Base-by-base conservation (phyloP, 805 yeast genomes). In the Torulaspora quercuum region DNA sequence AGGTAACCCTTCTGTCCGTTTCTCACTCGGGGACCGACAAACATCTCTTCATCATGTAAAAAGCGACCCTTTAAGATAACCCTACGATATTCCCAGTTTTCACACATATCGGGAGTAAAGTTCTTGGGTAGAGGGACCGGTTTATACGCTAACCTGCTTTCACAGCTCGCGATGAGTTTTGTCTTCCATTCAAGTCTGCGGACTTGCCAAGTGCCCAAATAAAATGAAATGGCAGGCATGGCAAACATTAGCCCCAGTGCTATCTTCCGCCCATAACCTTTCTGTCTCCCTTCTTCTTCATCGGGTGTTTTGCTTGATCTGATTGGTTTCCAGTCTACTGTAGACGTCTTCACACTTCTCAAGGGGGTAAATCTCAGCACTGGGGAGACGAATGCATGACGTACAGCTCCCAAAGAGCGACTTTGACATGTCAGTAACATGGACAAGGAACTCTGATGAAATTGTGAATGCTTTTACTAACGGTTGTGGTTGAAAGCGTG, bases 141-240 rank as follows among this genome's bases (percentile, higher is more conserved):
- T 3, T 80, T 78, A 39, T 75, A 74, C 0, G 89, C 78, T 49
- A 92, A 64, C 45, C 89, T 68, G 52, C 85, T 87, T 59, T 92
- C 97, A 52, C 90, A 80, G 13, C 75, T 73, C 3, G 94, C 81
- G 43, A 92, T 82, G 44, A 92, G 69, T 44, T 80, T 75, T 15
- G 79, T 82, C 59, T 92, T 92, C 98, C 98, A 92, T 42, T 75
- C 70, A 33, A 92, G 65, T 46, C 98, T 70, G 50, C 76, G 69
- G 29, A 85, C 78, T 65, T 92, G 98, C 98, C 98, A 92, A 38
- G 88, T 75, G 2, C 97, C 98, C 28, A 92, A 65, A 30, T 79
- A 80, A 57, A 90, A 84, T 7, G 95, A 77, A 2, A 88, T 71
- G 1, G 88, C 70, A 0, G 98, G 98, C 81, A 94, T 90, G 13